A percentile compares a stretch with the other conserved stretches of the same genome.
Conservation (phyloP, 2,329 filamentous ascomycete species). For the Dactylellina parvicollis region DNA sequence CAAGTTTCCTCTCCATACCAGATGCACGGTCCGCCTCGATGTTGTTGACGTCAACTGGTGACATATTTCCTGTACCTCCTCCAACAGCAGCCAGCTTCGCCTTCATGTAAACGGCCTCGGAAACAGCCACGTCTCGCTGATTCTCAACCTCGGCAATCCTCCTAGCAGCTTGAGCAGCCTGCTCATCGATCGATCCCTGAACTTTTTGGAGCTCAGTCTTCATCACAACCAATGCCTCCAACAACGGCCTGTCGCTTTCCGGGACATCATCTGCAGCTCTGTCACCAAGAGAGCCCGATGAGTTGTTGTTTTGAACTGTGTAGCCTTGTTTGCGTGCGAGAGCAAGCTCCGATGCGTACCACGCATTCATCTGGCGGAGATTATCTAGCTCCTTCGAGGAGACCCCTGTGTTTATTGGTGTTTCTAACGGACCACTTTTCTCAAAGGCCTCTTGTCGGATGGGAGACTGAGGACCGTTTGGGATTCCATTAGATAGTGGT, state of each 20-base stretch:
- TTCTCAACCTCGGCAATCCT: slow-evolving; percentile 93
- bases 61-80: slow-evolving; percentile 68
- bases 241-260: slow-evolving; percentile 88
- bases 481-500: slow-evolving; percentile 33
- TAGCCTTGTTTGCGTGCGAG: slow-evolving; percentile 92
- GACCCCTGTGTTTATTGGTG: slow-evolving; percentile 1
- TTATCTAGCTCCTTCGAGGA: slow-evolving; percentile 81
- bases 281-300: slow-evolving; percentile 76
- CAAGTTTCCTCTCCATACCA: slow-evolving; percentile 83
- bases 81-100: slow-evolving; percentile 82
- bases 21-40: slow-evolving; percentile 71
- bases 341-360: slow-evolving; percentile 95
- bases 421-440: slow-evolving; percentile 18
- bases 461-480: slow-evolving; percentile 39
- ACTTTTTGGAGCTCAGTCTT: slow-evolving; percentile 87
- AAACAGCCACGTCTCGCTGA: slow-evolving; percentile 92
- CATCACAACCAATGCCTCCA: slow-evolving; percentile 93
- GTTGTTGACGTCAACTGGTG: slow-evolving; percentile 69
- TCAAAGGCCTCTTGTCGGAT: slow-evolving; percentile 32
- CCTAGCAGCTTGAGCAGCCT: slow-evolving; percentile 83
- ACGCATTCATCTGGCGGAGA: slow-evolving; percentile 86
- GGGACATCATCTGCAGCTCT: slow-evolving; percentile 80
- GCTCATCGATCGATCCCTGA: slow-evolving; percentile 86
- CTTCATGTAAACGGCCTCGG: slow-evolving; percentile 93
- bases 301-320: slow-evolving; percentile 74